Conservation (phyloP, 305 asterid genomes). For the Solanum chacoense region DNA sequence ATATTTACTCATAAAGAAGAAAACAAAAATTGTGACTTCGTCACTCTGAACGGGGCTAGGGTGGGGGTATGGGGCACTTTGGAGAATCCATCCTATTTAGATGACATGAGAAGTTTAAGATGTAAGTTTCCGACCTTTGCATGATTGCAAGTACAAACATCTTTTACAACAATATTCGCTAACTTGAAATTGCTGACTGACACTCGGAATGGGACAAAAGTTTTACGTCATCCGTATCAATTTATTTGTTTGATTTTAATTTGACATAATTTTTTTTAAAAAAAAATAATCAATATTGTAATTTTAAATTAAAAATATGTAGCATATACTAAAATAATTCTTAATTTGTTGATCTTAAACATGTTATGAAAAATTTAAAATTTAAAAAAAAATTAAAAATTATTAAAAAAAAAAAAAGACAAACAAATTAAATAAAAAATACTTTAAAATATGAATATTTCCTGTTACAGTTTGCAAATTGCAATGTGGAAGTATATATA, state of each 20-base stretch:
- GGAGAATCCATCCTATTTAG: not conserved
- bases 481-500: not conserved
- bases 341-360: not conserved
- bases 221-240: accelerated
- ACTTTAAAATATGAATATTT: not conserved
- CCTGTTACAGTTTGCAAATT: not conserved
- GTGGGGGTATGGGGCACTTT: not conserved
- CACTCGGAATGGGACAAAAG: not conserved
- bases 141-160: not conserved
- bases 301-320: not conserved
- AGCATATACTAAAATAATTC: not conserved
- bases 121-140: not conserved
- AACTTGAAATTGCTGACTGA: not conserved
- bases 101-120: not conserved
- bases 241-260: not conserved
- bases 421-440: not conserved
- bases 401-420: no score
- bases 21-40: not conserved
- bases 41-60: not conserved
- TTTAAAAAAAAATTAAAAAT: no score
- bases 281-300: no score
- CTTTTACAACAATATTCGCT: not conserved
- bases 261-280: not conserved
- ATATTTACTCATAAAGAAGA: no score
- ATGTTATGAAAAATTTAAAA: not conserved